Percentiles rank a stretch among this genome's conserved stretches.
phyloP scores from a whole-genome alignment of 169 alveolate species.

The Toxoplasma gondii region DNA sequence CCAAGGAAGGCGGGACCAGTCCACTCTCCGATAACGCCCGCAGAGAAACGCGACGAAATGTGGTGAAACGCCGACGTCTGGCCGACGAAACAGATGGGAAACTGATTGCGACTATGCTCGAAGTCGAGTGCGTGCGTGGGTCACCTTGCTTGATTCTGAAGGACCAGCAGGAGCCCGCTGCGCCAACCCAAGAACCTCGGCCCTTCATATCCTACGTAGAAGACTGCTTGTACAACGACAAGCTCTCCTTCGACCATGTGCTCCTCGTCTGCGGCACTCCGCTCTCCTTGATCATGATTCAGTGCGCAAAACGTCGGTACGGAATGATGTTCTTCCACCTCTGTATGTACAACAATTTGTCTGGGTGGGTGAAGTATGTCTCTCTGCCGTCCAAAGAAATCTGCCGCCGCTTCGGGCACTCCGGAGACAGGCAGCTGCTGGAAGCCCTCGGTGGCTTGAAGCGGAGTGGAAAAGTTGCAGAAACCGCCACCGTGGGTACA shows the following conservation, averaged over 20 bases:
- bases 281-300: not conserved
- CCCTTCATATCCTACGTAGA: slow-evolving; percentile 1
- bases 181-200: not conserved
- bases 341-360: slow-evolving; percentile 19
- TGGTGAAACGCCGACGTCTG: slow-evolving; percentile 22
- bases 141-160: slow-evolving; percentile 8
- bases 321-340: slow-evolving; percentile 40
- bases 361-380: slow-evolving; percentile 33
- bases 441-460: slow-evolving; percentile 1
- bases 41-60: not conserved
- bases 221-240: slow-evolving; percentile 37
- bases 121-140: slow-evolving; percentile 28
- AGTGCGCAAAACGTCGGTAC: slow-evolving; percentile 24
- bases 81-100: slow-evolving; percentile 24
- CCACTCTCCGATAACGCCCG: not conserved
- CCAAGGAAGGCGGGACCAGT: not conserved
- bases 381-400: slow-evolving; percentile 25
- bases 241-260: not conserved
- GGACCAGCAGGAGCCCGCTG: not conserved
- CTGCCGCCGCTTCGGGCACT: slow-evolving; percentile 28
- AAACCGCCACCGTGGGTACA: not conserved
- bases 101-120: slow-evolving; percentile 8
- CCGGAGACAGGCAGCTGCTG: slow-evolving; percentile 28
- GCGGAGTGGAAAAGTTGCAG: slow-evolving; percentile 33
- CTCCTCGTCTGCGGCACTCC: slow-evolving; percentile 1